Evolutionary conservation across 345 rosid genomes (phyloP).

Genomic region (Lagerstroemia speciosa): DNA sequence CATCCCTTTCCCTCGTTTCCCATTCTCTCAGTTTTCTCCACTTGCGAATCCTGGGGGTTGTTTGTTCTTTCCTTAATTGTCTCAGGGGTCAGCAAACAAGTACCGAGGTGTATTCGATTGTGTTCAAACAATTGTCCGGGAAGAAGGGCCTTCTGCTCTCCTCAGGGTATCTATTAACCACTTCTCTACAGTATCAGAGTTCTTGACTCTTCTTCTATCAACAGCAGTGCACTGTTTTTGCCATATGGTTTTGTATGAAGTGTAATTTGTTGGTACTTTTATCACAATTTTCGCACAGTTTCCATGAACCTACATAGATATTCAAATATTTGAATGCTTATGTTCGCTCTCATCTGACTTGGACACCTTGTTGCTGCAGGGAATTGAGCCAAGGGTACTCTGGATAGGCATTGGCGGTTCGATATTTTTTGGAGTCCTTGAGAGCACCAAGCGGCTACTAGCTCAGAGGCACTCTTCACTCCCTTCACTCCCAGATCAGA

Average conservation of each 20-base stretch:
- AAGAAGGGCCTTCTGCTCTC: constrained; percentile 86
- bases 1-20: constrained; percentile 1
- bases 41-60: too few relatives aligned
- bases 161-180: constrained; percentile 46
- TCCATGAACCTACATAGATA: not conserved
- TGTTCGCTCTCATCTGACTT: too few relatives aligned
- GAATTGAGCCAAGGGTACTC: constrained; percentile 75
- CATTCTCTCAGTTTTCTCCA: not conserved
- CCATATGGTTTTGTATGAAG: not conserved
- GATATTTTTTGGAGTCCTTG: constrained; percentile 78
- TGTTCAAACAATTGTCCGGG: constrained; percentile 68
- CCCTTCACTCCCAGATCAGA: constrained; percentile 7
- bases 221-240: not conserved
- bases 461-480: constrained; percentile 41
- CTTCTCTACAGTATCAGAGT: not conserved
- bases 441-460: constrained; percentile 67
- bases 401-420: constrained; percentile 97
- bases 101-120: constrained; percentile 80
- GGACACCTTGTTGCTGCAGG: constrained; percentile 32
- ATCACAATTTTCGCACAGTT: too few relatives aligned
- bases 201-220: not conserved
- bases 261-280: too few relatives aligned
- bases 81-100: constrained; percentile 72
- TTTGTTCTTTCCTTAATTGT: not conserved
- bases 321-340: not conserved